Conservation (phyloP, 2,329 filamentous ascomycete species). For the Exophiala alcalophila region DNA sequence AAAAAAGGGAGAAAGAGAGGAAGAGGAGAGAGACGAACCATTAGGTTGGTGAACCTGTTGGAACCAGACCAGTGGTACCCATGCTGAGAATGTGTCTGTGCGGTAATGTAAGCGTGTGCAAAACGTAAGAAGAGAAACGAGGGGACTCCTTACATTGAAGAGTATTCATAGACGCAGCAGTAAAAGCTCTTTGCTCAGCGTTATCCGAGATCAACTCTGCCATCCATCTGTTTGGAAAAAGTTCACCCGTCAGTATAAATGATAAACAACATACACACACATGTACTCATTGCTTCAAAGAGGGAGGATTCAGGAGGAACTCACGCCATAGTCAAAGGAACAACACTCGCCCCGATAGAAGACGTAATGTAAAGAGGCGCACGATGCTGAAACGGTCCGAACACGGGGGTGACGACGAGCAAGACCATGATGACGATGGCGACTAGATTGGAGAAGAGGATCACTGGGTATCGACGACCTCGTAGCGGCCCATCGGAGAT, state of each 20-base stretch:
- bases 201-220: conserved; percentile 22
- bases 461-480: conserved; percentile 18
- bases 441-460: conserved; percentile 17
- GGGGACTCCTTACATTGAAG: conserved; percentile 17
- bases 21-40: conserved; percentile 10
- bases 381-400: conserved; percentile 20
- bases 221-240: conserved; percentile 16
- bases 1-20: too few species aligned
- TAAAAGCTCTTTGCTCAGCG: conserved; percentile 23
- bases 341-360: conserved; percentile 11
- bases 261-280: too few species aligned
- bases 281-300: too few species aligned
- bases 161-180: conserved; percentile 22
- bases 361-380: conserved; percentile 22
- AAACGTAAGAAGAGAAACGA: neutral
- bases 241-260: neutral
- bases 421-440: conserved; percentile 17
- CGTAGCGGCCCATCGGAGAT: conserved; percentile 18
- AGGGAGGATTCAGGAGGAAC: conserved; percentile 1
- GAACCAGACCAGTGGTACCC: conserved; percentile 24
- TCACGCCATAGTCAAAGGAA: conserved; percentile 23
- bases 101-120: conserved; percentile 6
- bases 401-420: conserved; percentile 19
- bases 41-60: conserved; percentile 23
- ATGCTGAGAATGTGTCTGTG: conserved; percentile 19